Percentiles rank a stretch among this genome's conserved stretches.
These are phyloP conservation scores for Didymella exigua DNA, from an alignment of 2,329 filamentous ascomycete species.

Conservation along the genomic window DNA sequence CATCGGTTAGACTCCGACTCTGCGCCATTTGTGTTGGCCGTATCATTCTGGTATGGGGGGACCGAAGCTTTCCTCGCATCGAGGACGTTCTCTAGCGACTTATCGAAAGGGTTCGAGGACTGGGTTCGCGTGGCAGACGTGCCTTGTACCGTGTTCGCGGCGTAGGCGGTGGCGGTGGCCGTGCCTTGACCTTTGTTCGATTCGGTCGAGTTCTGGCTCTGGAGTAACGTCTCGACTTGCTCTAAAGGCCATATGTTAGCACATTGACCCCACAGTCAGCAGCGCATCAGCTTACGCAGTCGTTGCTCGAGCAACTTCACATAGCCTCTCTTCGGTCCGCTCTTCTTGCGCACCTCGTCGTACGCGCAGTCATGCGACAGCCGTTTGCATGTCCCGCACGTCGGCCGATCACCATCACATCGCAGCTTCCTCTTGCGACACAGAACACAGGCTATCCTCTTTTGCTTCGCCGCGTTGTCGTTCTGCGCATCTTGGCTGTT, in stretches of 20 bases:
- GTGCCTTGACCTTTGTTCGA: slow-evolving; percentile 35
- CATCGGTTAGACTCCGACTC: slow-evolving; percentile 65
- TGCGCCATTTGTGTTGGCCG: slow-evolving; percentile 20
- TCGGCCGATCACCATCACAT: slow-evolving; percentile 83
- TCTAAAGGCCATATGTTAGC: slow-evolving; percentile 58
- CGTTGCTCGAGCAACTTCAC: slow-evolving; percentile 93
- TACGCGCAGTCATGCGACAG: slow-evolving; percentile 87
- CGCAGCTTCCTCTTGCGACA: slow-evolving; percentile 91
- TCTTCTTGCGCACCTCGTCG: slow-evolving; percentile 91
- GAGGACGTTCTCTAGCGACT: slow-evolving; percentile 13
- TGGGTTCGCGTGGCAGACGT: slow-evolving; percentile 29
- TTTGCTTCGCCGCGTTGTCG: slow-evolving; percentile 58
- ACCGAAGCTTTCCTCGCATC: slow-evolving; percentile 24
- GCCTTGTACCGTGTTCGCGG: slow-evolving; percentile 38
- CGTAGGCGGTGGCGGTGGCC: slow-evolving; percentile 39
- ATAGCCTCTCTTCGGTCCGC: slow-evolving; percentile 91
- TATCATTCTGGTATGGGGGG: slow-evolving; percentile 25
- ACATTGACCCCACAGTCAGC: background rate
- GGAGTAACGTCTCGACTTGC: slow-evolving; percentile 90
- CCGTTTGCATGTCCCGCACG: slow-evolving; percentile 87
- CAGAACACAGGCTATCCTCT: slow-evolving; percentile 92
- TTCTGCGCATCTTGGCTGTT: slow-evolving; percentile 52
- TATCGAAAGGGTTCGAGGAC: slow-evolving; percentile 10
- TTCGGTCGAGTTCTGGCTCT: slow-evolving; percentile 70
- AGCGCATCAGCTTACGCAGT: slow-evolving; percentile 68